These are phyloP conservation scores for Cladosporium sphaerospermum DNA, from an alignment of 2,329 filamentous ascomycete genomes.

Conservation along the genomic window DNA sequence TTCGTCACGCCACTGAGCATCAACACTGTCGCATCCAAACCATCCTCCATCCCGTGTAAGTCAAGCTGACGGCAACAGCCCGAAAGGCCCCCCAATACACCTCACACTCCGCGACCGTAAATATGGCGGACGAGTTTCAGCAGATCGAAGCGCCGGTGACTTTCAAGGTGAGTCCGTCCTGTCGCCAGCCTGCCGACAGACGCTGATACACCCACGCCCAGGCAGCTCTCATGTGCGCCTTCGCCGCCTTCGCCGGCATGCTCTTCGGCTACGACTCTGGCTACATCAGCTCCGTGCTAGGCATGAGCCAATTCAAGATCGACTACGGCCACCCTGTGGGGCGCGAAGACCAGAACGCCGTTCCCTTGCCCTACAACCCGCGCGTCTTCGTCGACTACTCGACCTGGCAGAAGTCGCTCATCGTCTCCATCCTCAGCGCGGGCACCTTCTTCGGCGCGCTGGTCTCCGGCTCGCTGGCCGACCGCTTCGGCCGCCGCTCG, in stretches of 20 bases:
- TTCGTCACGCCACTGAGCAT: background rate
- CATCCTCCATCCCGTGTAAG: background rate
- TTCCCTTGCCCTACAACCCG: conserved; percentile 11
- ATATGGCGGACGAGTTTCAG: conserved; percentile 5
- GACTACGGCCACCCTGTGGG: conserved; percentile 26
- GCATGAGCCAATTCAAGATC: conserved; percentile 43
- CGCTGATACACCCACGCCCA: conserved; percentile 19
- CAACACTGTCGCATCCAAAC: background rate
- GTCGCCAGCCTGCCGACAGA: background rate
- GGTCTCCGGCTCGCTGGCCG: conserved; percentile 50
- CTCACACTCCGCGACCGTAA: background rate
- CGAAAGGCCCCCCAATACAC: background rate
- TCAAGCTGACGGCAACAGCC: background rate
- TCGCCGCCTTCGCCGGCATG: conserved; percentile 55
- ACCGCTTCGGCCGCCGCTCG: conserved; percentile 58
- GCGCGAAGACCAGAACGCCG: conserved; percentile 2
- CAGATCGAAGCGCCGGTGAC: conserved; percentile 32
- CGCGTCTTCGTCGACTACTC: conserved; percentile 23
- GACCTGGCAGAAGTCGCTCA: conserved; percentile 46
- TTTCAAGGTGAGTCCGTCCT: conserved; percentile 20
- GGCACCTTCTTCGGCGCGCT: conserved; percentile 73
- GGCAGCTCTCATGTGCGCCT: conserved; percentile 56
- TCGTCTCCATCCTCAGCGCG: conserved; percentile 69
- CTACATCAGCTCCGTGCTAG: conserved; percentile 49
- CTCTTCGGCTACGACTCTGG: conserved; percentile 56